Conservation (phyloP, 495 filamentous ascomycete species). For the Chaetomium fimeti region DNA sequence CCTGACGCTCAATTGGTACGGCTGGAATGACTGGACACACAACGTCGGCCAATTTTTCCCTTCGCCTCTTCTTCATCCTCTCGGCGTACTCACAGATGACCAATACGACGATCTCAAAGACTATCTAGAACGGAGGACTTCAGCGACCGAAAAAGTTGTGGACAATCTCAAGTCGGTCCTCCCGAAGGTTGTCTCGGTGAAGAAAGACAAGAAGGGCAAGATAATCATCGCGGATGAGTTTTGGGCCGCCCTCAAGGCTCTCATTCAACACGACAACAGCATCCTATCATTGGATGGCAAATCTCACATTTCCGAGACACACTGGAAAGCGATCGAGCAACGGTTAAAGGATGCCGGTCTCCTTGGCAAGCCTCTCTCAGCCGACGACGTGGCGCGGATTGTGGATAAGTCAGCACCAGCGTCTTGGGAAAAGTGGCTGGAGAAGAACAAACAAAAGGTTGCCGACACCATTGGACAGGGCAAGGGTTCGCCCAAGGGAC, state of each 20-base stretch:
- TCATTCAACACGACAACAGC: slow-evolving; percentile 34
- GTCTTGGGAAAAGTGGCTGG: slow-evolving; percentile 41
- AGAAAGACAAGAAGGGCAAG: slow-evolving; percentile 42
- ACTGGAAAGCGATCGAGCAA: slow-evolving; percentile 41
- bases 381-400: slow-evolving; percentile 22
- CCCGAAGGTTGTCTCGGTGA: slow-evolving; percentile 39
- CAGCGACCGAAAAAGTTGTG: slow-evolving; percentile 25
- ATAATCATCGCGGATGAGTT: slow-evolving; percentile 51
- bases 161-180: slow-evolving; percentile 36
- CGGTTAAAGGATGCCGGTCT: slow-evolving; percentile 29
- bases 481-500: not conserved
- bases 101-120: slow-evolving; percentile 30
- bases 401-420: slow-evolving; percentile 24
- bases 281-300: slow-evolving; percentile 36
- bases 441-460: slow-evolving; percentile 37
- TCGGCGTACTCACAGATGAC: slow-evolving; percentile 23
- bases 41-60: slow-evolving; percentile 30
- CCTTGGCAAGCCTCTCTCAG: slow-evolving; percentile 1
- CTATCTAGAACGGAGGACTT: slow-evolving; percentile 18
- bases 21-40: slow-evolving; percentile 24
- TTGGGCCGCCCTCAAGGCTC: slow-evolving; percentile 52
- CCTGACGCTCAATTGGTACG: slow-evolving; percentile 23
- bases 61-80: slow-evolving; percentile 15
- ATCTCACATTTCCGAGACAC: slow-evolving; percentile 33
- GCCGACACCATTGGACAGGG: slow-evolving; percentile 25